Evolutionary conservation across 2,329 filamentous ascomycete genomes (phyloP).

Genomic region (Arthrobotrys pseudoclavata): DNA sequence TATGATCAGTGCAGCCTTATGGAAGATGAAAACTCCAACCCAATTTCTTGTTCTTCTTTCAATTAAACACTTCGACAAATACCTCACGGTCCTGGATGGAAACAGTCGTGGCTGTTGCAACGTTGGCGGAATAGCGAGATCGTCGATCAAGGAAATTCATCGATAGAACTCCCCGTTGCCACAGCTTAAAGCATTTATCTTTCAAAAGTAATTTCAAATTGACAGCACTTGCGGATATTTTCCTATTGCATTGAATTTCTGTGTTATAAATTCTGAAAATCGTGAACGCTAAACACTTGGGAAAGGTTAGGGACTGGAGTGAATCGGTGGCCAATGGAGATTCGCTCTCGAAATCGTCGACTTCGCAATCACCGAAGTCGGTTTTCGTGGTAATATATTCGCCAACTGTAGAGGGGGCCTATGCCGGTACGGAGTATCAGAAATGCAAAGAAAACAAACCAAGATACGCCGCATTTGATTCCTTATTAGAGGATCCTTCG

Average conservation of each 20-base stretch:
- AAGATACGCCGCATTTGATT: conserved; percentile 27
- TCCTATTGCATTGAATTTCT: not conserved
- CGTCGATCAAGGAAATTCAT: not conserved
- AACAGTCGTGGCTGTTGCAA: not conserved
- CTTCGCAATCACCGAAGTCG: not conserved
- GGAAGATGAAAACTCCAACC: not conserved
- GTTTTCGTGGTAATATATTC: not conserved
- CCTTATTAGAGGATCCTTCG: conserved; percentile 15
- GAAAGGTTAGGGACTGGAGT: not conserved
- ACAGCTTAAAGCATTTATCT: conserved; percentile 18
- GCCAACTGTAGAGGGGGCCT: not conserved
- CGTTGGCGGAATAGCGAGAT: too few relatives aligned
- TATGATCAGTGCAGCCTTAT: not conserved
- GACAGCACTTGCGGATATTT: not conserved
- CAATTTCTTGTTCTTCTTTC: not conserved
- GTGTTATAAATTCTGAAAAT: not conserved
- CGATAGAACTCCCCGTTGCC: conserved; percentile 24
- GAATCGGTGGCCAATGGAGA: not conserved
- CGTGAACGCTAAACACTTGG: not conserved
- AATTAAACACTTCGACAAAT: not conserved
- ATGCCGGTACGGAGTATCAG: not conserved
- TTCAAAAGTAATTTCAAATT: not conserved
- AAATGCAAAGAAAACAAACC: conserved; percentile 12
- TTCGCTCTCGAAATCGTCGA: not conserved
- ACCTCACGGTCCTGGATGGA: not conserved